Evolutionary conservation across 2,329 filamentous ascomycete genomes (phyloP), one percentile per base, ranked within the genome.

Genomic region (Diaporthe sp.): DNA sequence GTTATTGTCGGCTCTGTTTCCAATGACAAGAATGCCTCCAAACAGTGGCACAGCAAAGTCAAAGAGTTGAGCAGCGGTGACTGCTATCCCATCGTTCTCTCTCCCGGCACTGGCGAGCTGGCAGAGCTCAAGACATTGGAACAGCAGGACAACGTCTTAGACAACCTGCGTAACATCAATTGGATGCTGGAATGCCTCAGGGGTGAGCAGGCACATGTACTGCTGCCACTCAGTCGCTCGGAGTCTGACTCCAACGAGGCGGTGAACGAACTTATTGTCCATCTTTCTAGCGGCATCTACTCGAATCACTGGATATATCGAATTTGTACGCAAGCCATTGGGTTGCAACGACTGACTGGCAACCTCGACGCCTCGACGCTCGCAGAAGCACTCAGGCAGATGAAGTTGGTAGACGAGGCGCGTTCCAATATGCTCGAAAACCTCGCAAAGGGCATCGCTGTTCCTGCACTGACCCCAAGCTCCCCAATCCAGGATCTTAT

Each of bases 1-100:
- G 89, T 96, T 72, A 88, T 98, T 25, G 84, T 98, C 42, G 97
- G 96, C n/a, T 83, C 82, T 25, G 95, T 94, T 8, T 93, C 93
- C 13, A 88, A 90, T 45, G 86, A 87, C 1, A 87, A 92, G 33
- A 88, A 87, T 19, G 69, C 75, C 77, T 76, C 77, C n/a, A 47
- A 75, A 5, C 76, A 77, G 22, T 80, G 81, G 77, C 77, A 78
- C 22, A 78, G 80, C 35, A 78, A 80, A 54, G 72, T 83, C 15
- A 77, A 80, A 55, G 80, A 83, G 33, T 73, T 84, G 72, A 79
- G 78, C 76, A 75, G 79, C 38, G 78, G 82, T n/a, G 81, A 82
- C 72, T 78, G 77, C 69, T 80, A 82, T 76, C 74, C 74, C 17
- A 74, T 76, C 54, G 60, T 76, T 13, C 68, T 74, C 67, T 76